These are phyloP conservation scores for Porphyrellus cyaneotinctus DNA, from an alignment of 768 basidiomycete species.

Conservation along the genomic window DNA sequence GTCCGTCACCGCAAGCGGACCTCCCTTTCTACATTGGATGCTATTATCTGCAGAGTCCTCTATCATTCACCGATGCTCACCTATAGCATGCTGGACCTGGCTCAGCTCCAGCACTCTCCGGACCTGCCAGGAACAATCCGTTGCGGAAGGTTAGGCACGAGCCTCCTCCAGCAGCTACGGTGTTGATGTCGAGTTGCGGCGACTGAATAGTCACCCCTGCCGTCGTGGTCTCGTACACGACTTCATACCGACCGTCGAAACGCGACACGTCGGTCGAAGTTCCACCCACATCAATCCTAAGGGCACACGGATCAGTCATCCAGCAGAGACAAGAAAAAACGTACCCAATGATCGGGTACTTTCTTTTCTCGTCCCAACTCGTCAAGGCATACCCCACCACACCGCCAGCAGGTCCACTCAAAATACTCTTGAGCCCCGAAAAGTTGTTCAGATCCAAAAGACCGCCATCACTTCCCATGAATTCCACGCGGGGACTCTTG, in stretches of 20 bases:
- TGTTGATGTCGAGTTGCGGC: conserved; percentile 93
- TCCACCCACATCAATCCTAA: conserved; percentile 86
- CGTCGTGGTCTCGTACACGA: conserved; percentile 93
- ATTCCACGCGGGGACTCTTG: conserved; percentile 74
- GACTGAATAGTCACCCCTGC: conserved; percentile 91
- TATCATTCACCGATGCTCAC: conserved; percentile 34
- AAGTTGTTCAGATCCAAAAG: conserved; percentile 78
- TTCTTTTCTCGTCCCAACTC: conserved; percentile 78
- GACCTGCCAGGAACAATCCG: conserved; percentile 87
- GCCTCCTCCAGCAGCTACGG: conserved; percentile 93
- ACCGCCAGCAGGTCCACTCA: conserved; percentile 92
- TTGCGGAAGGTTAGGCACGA: conserved; percentile 86
- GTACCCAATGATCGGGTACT: conserved; percentile 79
- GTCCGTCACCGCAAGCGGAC: conserved; percentile 88
- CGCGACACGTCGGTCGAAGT: conserved; percentile 95
- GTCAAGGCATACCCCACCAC: conserved; percentile 89
- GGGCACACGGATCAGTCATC: not conserved
- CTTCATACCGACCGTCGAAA: conserved; percentile 86
- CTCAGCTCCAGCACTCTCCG: conserved; percentile 89
- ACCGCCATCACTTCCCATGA: conserved; percentile 94
- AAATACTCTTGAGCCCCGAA: conserved; percentile 88
- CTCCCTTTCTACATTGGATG: conserved; percentile 63
- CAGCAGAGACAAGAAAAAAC: conserved; percentile 22
- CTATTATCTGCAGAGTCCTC: not conserved
- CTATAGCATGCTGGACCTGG: conserved; percentile 92